Evolutionary conservation across 2,329 filamentous ascomycete species (phyloP), one percentile per base, ranked within the genome.

Genomic region (Penicillium sp.): DNA sequence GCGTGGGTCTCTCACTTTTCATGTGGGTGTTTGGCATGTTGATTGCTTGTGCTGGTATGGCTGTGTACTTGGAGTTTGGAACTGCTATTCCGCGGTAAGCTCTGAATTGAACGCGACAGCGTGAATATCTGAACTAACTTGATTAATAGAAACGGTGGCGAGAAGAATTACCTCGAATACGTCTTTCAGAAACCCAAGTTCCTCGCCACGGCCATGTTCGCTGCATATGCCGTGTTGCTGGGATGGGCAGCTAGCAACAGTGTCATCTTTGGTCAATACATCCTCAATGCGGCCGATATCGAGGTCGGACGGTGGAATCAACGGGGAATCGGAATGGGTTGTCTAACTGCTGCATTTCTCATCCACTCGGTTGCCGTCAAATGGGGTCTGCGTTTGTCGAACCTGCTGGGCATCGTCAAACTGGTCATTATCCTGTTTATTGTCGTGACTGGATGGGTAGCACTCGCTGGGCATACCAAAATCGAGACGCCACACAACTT

Each of bases 111-210:
- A n/a, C 22, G 6, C 22, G 30, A n/a, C n/a, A n/a, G n/a, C n/a
- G n/a, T n/a, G n/a, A n/a, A n/a, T n/a, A n/a, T n/a, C n/a, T n/a
- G n/a, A n/a, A n/a, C 31, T 38, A 28, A 50, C 18, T 3, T 13
- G 6, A 25, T 54, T 53, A 11, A 54, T 56, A 52, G 71, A 59
- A 55, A 72, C 54, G 72, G 73, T 25, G 72, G 72, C n/a, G 72
- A 75, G 48, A 68, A 71, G 33, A 69, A 74, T 26, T 75, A 75
- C 50, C 67, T 76, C 28, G 72, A 76, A 56, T 70, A 72, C 25
- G 71, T 75, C 23, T 75, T 70, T 51, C 64, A 59, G 31, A 67
- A 63, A 13, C 74, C 75, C 17, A 67, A 62, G 39, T 76, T 72
- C 58, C 60, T 75, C 4, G 71, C 67, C 3, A 76, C 72, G 6